Base-by-base conservation (phyloP, 1,284 basidiomycete genomes). In the Marasmius tenuissimus region DNA sequence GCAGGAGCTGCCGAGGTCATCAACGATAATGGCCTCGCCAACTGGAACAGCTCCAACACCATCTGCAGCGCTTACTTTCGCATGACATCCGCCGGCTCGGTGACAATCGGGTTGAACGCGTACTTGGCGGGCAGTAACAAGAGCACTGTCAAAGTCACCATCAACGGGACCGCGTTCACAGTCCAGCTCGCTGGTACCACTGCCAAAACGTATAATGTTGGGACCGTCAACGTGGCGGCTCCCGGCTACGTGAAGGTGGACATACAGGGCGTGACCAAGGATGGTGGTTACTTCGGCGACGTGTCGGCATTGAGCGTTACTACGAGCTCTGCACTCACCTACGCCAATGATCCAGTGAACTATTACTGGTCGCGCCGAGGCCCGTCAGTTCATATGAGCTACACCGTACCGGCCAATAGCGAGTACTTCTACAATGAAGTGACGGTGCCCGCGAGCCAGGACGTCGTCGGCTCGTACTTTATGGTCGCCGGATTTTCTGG, bases 391-490 rank as follows among this genome's bases (percentile, higher is more conserved):
- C 55, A 57, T 11, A 57, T 57, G 59, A 49, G 22, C 33, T 63
- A 60, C 61, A 63, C 61, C 59, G 59, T 61, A 14, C 61, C 61
- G 33, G 39, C 61, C 37, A 61, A 63, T 39, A 61, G 20, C 51
- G 61, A 63, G 61, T 63, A 63, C 59, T 63, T 63, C 61, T 63
- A 63, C 61, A 61, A 54, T 35, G 59, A 63, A 34, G 61, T 63
- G 3, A 61, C 61, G 39, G 61, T 63, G 14, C 61, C 61, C 34
- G 52, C 37, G n/a, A 51, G 59, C 35, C 59, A 63, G 59, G 61
- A 63, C 34, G 40, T 27, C 52, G 35, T 63, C 61, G 61, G 61
- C 12, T 63, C 61, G 59, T 63, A 63, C 59, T 61, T 63, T 51
- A 63, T 63, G 61, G 61, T 56, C 45, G 39, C 37, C 16, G 61